A percentile compares a stretch with the other conserved stretches of the same genome.
Conservation (phyloP, 257 asterid species). For the Agastache rugosa region DNA sequence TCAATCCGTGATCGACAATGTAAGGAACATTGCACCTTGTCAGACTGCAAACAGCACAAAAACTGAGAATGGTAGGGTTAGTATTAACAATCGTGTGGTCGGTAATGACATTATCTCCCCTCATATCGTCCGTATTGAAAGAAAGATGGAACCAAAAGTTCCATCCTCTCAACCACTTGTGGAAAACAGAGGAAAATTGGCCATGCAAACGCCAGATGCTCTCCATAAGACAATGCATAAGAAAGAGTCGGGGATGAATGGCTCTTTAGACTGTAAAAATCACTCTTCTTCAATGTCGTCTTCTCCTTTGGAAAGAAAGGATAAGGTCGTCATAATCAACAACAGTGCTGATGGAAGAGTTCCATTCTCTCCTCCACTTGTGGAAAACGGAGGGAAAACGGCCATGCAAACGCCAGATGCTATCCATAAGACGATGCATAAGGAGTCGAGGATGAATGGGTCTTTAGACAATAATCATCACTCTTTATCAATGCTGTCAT, state of each 20-base stretch:
- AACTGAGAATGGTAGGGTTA: constrained; percentile 34
- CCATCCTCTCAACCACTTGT: constrained; percentile 11
- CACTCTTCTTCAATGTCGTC: constrained; percentile 26
- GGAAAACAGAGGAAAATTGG: constrained; percentile 37
- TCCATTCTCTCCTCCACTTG: constrained; percentile 9
- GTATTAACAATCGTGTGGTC: constrained; percentile 22
- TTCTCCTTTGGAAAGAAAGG: constrained; percentile 36
- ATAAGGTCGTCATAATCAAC: constrained; percentile 30
- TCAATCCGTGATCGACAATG: constrained; percentile 38
- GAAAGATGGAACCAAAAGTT: constrained; percentile 39
- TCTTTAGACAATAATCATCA: constrained; percentile 31
- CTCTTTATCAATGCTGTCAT: constrained; percentile 28
- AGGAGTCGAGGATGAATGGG: constrained; percentile 41
- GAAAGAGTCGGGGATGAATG: constrained; percentile 42
- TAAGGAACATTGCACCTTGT: constrained; percentile 34
- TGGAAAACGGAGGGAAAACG: constrained; percentile 37
- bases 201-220: constrained; percentile 7
- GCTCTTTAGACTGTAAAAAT: constrained; percentile 35
- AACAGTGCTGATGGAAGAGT: constrained; percentile 10
- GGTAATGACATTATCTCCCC: constrained; percentile 38
- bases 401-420: constrained; percentile 12
- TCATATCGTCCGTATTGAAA: constrained; percentile 30
- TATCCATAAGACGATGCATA: constrained; percentile 22
- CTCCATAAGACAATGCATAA: constrained; percentile 19
- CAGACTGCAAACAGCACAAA: constrained; percentile 30